Base-by-base conservation (phyloP, 202 grass and related monocot genomes). In the Hordeum pubiflorum region DNA sequence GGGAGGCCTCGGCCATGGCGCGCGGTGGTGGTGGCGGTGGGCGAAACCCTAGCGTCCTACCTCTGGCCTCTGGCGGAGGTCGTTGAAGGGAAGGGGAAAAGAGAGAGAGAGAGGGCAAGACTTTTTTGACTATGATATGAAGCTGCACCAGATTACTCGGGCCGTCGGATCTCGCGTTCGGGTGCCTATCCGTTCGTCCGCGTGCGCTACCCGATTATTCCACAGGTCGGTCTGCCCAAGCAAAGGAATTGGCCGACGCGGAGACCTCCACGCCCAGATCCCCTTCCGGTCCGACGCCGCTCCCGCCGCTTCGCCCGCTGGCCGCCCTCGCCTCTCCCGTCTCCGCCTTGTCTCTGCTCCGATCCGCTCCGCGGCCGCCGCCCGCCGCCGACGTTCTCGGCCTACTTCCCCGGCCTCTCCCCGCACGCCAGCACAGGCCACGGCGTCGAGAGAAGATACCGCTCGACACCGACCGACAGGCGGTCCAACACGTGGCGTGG, bases 1-100 rank as follows among this genome's bases (percentile, higher is more conserved):
- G 90, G 39, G 83, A 2, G 54, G 72, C 26, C 61, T 84, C 89
- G 22, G 91, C 83, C 89, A 94, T 87, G 73, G 24, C 64, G 81
- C 23, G 58, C 50, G 60, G 50, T 24, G 71, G 76, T 22, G 39
- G 44, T 56, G 62, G 32, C 4, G 22, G 69, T 32, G 4, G 67
- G 10, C 60, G 77, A 63, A 86, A 89, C 88, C 88, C 88, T 86
- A 89, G 79, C 79, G 11, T 15, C 40, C 32, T 41, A 2, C 32
- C 40, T 75, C 83, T 82, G 58, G 61, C 77, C 76, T 79, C 83
- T 82, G 58, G 61, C 81, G 63, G 50, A 24, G 37, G 77, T 64
- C 34, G 57, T 17, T 52, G 66, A 69, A 15, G 57, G 36, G 54
- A 39, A 63, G 67, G n/a, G 10, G 23, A 3, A 38, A 18, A 29